Base-by-base conservation (phyloP, 306 rosid species). In the Trifolium repens region DNA sequence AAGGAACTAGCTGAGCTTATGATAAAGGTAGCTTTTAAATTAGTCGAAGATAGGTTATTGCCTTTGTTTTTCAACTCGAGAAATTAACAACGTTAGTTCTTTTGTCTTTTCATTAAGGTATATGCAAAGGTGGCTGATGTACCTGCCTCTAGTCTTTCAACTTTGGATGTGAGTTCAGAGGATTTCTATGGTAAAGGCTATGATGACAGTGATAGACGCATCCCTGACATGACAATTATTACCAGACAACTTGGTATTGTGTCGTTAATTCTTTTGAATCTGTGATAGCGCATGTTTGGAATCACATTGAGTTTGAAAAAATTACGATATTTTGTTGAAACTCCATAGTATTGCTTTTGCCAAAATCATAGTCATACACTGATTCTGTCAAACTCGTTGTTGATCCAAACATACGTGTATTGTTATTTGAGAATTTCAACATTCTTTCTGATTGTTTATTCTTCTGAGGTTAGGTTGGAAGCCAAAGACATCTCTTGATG, bases 201-300 rank as follows among this genome's bases (percentile, higher is more conserved):
- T 24, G 97, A 92, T 42, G 97, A 92, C 78, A 90, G 96, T 40
- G 96, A 92, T 61, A 87, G 85, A 86, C 86, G 97, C 81, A 89
- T 92, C 67, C 96, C 97, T 0, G 96, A 90, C 84, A 90, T 93
- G 98, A 86, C 93, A 77, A 86, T 86, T 37, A 90, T 93, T 81
- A 87, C 85, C 73, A 87, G 16, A 79, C 96, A 93, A 76, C 94
- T 93, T 34, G 98, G 98, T 93, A 90, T 67, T 69, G 15, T 69
- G 40, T 61, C 52, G 59, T 49, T 39, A 34, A 17, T 19, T 43
- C 62, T 67, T 32, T 5, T 22, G 26, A 70, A 30, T 44, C 47
- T 35, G 15, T 26, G 47, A 16, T 70, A 53, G 22, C 8, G 63
- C 14, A 4, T 58, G 15, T 24, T 26, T 58, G 9, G 8, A 58